Evolutionary conservation across 2,329 filamentous ascomycete genomes (phyloP).

Genomic region (Geosmithia flava): DNA sequence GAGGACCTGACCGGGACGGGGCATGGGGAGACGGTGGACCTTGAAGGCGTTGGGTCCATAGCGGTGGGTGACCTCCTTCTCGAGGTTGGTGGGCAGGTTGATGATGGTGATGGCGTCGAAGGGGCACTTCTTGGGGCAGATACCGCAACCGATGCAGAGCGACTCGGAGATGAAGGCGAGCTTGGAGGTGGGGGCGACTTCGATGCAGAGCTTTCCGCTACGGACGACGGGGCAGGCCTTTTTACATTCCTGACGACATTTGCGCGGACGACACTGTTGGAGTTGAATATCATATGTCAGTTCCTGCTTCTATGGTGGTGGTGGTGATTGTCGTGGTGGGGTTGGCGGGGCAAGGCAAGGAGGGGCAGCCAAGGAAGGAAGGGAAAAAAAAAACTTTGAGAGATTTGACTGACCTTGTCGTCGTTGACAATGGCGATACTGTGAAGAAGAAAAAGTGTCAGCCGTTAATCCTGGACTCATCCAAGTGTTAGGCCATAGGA

Average conservation of each 20-base stretch:
- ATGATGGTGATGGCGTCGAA: conserved; percentile 99
- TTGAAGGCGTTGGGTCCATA: conserved; percentile 99
- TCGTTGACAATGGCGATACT: conserved; percentile 98
- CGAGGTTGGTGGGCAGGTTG: conserved; percentile 98
- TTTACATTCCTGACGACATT: conserved; percentile 99
- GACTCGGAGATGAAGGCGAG: conserved; percentile 97
- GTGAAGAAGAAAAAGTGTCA: conserved; percentile 14
- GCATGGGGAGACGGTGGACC: conserved; percentile 91
- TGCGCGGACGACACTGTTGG: conserved; percentile 32
- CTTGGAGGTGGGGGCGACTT: conserved; percentile 77
- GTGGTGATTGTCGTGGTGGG: conserved; percentile 12
- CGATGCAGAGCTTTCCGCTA: conserved; percentile 94
- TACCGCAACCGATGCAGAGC: conserved; percentile 96
- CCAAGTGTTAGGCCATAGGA: not conserved
- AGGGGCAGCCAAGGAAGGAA: not conserved
- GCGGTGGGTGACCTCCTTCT: conserved; percentile 93
- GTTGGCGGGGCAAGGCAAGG: conserved; percentile 6
- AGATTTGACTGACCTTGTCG: conserved; percentile 66
- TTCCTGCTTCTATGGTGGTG: not conserved
- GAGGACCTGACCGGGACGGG: conserved; percentile 85
- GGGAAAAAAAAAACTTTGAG: not conserved
- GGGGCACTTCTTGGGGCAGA: conserved; percentile 98
- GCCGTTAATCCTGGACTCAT: not conserved
- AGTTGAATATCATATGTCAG: conserved; percentile 6
- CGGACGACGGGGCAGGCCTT: conserved; percentile 96